Base-by-base conservation (phyloP, 23 red algal species). In the Cyanidioschyzon merolae region DNA sequence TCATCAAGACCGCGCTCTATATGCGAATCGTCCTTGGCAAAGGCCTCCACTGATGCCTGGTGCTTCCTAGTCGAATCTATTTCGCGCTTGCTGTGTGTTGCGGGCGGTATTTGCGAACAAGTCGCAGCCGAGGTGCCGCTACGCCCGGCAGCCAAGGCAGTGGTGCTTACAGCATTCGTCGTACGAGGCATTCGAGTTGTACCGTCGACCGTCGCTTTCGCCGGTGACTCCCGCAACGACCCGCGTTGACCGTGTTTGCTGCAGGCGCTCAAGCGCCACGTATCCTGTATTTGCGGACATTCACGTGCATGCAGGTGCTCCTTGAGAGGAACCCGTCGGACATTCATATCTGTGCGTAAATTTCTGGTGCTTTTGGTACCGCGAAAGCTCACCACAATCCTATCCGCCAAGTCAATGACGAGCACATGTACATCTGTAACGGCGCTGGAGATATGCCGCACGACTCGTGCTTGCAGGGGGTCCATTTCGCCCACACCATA, bases 361-460 rank as follows among this genome's bases (percentile, higher is more conserved):
- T 71, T 71, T 3, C 63, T 7, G 2, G 32, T 25, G 63, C 63
- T 71, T 35, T 71, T 71, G 63, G 63, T 71, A 35, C 63, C 63
- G 29, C 63, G 63, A 71, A 71, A 71, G 30, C 63, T 32, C 63
- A 71, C 63, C 16, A 71, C 63, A 32, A 71, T 35, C 63, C 63
- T 7, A 27, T 71, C 63, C 2, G 32, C 63, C 7, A 25, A 32
- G 12, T 71, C 63, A 27, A 71, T 35, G 32, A 71, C 30, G n/a
- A 71, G n/a, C 63, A 35, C 63, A 35, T 71, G 63, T 3, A 35
- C 21, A 27, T 71, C 63, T 7, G 29, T 71, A 27, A 25, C 7
- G 12, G 21, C 3, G 29, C 32, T 35, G 63, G n/a, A 71, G 2
- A 71, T 7, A 35, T 27, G 63, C 7, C 63, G 63, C 63, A 71